Conservation (phyloP, 192 early-diverging fungal species). For the Rhizophagus sp. region DNA sequence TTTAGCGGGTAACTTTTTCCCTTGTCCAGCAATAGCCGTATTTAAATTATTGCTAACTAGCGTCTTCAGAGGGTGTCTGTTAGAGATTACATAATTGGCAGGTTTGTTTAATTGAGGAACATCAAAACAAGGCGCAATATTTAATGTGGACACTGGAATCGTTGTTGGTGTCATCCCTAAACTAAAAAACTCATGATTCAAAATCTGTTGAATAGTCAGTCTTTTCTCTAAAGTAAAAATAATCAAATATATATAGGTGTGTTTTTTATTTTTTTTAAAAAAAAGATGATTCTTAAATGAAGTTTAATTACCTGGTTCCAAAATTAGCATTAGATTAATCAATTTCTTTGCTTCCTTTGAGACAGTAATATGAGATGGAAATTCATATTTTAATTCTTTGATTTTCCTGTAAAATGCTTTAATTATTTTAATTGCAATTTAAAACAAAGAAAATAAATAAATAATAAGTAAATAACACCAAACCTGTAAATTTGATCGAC, state of each 20-base stretch:
- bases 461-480: not conserved
- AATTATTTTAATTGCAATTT: not conserved
- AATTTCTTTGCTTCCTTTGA: slow-evolving; percentile 57
- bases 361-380: slow-evolving; percentile 17
- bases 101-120: not conserved
- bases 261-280: too few species aligned
- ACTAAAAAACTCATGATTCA: slow-evolving; percentile 1
- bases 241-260: too few species aligned
- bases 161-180: not conserved
- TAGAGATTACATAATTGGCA: not conserved
- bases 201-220: slow-evolving; percentile 5
- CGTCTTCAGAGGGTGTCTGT: not conserved
- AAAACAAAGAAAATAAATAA: not conserved
- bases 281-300: not conserved
- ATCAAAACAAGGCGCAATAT: not conserved
- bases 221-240: not conserved
- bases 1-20: too few species aligned
- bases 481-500: slow-evolving; percentile 79
- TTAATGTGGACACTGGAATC: not conserved
- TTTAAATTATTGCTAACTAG: not conserved
- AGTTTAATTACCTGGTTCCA: slow-evolving; percentile 50
- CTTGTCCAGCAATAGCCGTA: too few species aligned
- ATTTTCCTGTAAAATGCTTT: slow-evolving; percentile 56
- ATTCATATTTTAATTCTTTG: slow-evolving; percentile 29
- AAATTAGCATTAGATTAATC: slow-evolving; percentile 68